These are phyloP conservation scores for Perilla frutescens DNA, from an alignment of 257 asterid genomes.

Conservation along the genomic window DNA sequence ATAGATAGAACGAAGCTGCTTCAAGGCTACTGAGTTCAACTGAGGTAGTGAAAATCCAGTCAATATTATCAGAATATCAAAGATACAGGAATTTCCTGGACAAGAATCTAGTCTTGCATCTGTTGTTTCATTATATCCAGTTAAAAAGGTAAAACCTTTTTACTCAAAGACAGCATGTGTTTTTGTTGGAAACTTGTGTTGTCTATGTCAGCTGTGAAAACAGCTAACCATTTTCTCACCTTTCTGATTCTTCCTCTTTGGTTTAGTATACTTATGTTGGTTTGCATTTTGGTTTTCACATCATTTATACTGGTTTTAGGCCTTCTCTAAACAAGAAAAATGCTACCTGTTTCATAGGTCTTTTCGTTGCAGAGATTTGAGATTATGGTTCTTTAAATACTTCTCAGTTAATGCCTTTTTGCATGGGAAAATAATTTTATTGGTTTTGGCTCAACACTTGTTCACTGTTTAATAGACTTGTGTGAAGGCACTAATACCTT, in stretches of 20 bases:
- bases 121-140: conserved; percentile 12
- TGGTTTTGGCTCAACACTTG: not conserved
- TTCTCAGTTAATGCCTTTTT: not conserved
- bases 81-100: conserved; percentile 16
- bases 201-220: not conserved
- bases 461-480: not conserved
- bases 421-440: conserved; percentile 12
- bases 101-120: conserved; percentile 15
- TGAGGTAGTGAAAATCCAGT: conserved; percentile 9
- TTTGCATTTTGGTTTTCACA: conserved; percentile 7
- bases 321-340: conserved; percentile 7
- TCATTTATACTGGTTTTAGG: conserved; percentile 9
- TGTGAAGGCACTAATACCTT: conserved; percentile 10
- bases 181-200: conserved; percentile 17
- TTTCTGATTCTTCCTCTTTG: not conserved
- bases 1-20: not conserved
- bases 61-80: conserved; percentile 7
- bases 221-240: not conserved
- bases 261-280: not conserved
- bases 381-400: not conserved
- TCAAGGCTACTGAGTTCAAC: not conserved
- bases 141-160: conserved; percentile 23
- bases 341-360: not conserved
- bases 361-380: not conserved
- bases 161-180: conserved; percentile 1